Percentiles rank a stretch among this genome's conserved stretches.
phyloP scores from a whole-genome alignment of 306 rosid genomes.

The Herpetospermum pedunculosum region DNA sequence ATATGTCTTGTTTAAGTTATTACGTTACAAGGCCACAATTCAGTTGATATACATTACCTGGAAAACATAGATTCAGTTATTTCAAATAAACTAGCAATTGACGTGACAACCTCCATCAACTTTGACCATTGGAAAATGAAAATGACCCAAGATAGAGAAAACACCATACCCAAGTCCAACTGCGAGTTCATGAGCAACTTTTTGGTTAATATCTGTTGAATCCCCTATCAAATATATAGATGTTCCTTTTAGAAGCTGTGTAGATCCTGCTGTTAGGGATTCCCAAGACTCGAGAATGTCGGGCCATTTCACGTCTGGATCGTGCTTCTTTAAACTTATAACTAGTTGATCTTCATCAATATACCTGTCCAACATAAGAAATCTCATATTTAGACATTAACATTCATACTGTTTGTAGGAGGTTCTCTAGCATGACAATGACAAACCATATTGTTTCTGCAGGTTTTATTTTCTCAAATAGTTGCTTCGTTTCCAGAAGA shows the following conservation, averaged over 20 bases:
- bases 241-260: conserved; percentile 71
- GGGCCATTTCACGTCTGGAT: conserved; percentile 88
- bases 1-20: neutral
- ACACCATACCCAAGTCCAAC: conserved; percentile 66
- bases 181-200: conserved; percentile 81
- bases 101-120: neutral
- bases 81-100: neutral
- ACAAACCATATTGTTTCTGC: conserved; percentile 87
- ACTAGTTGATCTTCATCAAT: conserved; percentile 81
- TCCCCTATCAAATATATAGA: conserved; percentile 77
- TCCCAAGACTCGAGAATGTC: conserved; percentile 84
- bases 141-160: conserved; percentile 1
- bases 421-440: conserved; percentile 18
- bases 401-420: neutral
- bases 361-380: conserved; percentile 46
- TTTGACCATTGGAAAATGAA: neutral
- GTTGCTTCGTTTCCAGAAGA: conserved; percentile 53
- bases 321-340: conserved; percentile 75
- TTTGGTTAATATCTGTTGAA: conserved; percentile 68
- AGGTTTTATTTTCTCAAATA: conserved; percentile 74
- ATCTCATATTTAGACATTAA: neutral
- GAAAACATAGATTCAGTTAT: neutral
- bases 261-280: conserved; percentile 58
- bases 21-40: neutral
- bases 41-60: neutral